phyloP scores from a whole-genome alignment of 1,284 basidiomycete species.

The Schizopora paradoxa region DNA sequence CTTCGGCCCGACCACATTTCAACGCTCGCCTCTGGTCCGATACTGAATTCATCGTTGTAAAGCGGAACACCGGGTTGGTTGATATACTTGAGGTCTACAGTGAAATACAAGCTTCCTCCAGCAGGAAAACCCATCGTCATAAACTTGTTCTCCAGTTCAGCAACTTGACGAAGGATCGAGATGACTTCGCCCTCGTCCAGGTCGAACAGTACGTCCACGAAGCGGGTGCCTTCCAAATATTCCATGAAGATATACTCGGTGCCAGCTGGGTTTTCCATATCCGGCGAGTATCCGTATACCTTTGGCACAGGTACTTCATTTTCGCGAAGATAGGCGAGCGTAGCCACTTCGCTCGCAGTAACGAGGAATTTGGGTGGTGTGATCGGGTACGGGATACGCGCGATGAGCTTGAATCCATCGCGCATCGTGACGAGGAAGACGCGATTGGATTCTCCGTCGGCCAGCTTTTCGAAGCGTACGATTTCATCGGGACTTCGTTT shows the following conservation, averaged over 20 bases:
- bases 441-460: constrained; percentile 41
- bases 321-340: constrained; percentile 43
- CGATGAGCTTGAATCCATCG: constrained; percentile 39
- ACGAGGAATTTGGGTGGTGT: constrained; percentile 39
- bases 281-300: constrained; percentile 46
- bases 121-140: constrained; percentile 48
- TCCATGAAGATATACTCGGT: constrained; percentile 54
- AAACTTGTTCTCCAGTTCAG: constrained; percentile 41
- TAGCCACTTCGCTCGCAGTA: constrained; percentile 49
- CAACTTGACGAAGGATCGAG: constrained; percentile 40
- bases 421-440: constrained; percentile 42
- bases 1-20: constrained; percentile 45
- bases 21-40: constrained; percentile 42
- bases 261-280: constrained; percentile 41
- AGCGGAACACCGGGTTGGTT: too few species aligned
- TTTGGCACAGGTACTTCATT: constrained; percentile 41
- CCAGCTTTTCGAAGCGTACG: constrained; percentile 35
- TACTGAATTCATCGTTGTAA: constrained; percentile 41
- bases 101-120: constrained; percentile 48
- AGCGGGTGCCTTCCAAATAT: constrained; percentile 37
- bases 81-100: constrained; percentile 31
- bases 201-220: constrained; percentile 41
- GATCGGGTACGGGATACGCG: constrained; percentile 43
- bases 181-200: constrained; percentile 37
- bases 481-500: constrained; percentile 31